Conservation (phyloP, 768 basidiomycete species). For the Cantharellus anzutake region DNA sequence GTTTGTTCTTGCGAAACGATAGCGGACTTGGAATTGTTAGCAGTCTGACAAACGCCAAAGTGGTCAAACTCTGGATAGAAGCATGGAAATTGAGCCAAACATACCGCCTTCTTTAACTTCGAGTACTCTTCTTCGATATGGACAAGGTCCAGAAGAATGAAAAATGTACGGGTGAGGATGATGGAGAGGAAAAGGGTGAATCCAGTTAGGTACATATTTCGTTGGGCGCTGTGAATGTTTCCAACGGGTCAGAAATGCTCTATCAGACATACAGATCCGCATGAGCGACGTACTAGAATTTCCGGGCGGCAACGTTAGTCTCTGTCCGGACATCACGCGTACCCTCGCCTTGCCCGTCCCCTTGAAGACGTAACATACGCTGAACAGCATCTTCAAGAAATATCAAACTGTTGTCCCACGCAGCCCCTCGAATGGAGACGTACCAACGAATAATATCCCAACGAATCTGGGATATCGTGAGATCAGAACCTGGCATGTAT, state of each 20-base stretch:
- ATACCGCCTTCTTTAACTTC: constrained; percentile 49
- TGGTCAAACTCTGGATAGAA: constrained; percentile 7
- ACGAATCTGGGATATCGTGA: constrained; percentile 35
- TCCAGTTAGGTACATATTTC: constrained; percentile 84
- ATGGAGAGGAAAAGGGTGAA: constrained; percentile 93
- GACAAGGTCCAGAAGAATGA: constrained; percentile 80
- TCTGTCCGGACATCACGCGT: constrained; percentile 59
- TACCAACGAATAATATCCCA: constrained; percentile 53
- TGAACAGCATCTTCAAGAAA: constrained; percentile 53
- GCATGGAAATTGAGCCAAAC: background rate
- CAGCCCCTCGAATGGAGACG: background rate
- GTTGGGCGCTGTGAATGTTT: constrained; percentile 39
- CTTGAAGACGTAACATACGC: constrained; percentile 73
- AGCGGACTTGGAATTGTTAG: constrained; percentile 12
- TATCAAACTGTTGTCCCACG: background rate
- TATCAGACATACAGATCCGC: no score
- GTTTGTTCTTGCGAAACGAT: constrained; percentile 17
- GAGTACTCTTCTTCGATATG: constrained; percentile 77
- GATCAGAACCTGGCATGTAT: constrained; percentile 14
- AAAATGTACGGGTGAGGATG: constrained; percentile 82
- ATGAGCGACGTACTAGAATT: constrained; percentile 58
- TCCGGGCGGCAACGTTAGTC: constrained; percentile 76
- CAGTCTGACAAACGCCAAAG: constrained; percentile 2
- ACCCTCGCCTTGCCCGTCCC: constrained; percentile 24
- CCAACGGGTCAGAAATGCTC: background rate